phyloP scores from a whole-genome alignment of 495 filamentous ascomycete genomes.

The Talaromyces liani region DNA sequence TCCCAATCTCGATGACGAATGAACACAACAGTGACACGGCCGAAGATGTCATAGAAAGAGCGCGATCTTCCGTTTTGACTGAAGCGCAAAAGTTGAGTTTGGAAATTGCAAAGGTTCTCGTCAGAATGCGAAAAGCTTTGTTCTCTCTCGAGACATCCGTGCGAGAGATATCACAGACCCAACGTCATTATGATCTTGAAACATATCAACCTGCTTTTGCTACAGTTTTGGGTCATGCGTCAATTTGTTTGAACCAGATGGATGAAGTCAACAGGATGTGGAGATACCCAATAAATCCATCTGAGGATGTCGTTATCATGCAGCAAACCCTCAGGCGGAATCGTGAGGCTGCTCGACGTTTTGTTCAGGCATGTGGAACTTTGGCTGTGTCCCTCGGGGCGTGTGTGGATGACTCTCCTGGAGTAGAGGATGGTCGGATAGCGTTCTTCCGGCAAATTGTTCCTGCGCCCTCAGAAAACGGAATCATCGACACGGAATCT shows the following conservation, averaged over 20 bases:
- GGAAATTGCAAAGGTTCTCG: constrained; percentile 47
- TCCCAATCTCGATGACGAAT: constrained; percentile 30
- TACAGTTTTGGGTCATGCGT: constrained; percentile 38
- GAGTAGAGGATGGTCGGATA: constrained; percentile 15
- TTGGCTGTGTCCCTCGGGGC: constrained; percentile 49
- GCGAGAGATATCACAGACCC: constrained; percentile 17
- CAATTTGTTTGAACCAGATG: constrained; percentile 45
- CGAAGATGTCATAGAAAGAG: constrained; percentile 28
- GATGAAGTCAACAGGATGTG: constrained; percentile 47
- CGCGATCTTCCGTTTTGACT: constrained; percentile 35
- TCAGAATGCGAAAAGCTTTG: constrained; percentile 50
- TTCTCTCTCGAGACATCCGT: constrained; percentile 43
- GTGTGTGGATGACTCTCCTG: constrained; percentile 26
- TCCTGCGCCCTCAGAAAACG: constrained; percentile 41
- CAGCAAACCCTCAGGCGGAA: constrained; percentile 52
- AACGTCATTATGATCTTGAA: constrained; percentile 18
- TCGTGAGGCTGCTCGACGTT: constrained; percentile 52
- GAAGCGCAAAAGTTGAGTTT: constrained; percentile 45
- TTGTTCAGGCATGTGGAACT: constrained; percentile 62
- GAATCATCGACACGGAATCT: constrained; percentile 27
- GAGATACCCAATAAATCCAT: constrained; percentile 54
- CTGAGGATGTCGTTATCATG: constrained; percentile 39
- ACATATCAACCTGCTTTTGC: constrained; percentile 38
- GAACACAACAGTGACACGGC: constrained; percentile 21
- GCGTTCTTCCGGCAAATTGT: constrained; percentile 36